Evolutionary conservation across 371 early-diverging fungal genomes (phyloP), one percentile per base, ranked within the genome.

Genomic region (Batkoa obscura): DNA sequence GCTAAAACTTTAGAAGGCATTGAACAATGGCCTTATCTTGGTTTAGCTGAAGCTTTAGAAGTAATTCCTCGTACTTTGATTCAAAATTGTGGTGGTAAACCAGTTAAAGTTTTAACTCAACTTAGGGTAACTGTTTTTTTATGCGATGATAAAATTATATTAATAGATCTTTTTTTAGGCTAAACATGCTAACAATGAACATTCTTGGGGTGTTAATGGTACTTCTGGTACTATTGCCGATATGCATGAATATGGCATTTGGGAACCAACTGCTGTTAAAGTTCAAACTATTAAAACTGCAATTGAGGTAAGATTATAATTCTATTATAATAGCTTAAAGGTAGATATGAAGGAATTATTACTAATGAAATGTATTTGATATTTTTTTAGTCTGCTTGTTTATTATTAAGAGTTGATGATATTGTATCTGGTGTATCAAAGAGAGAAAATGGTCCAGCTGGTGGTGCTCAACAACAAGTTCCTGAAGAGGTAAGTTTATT

Each of bases 221-320:
- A 81, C 81, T 60, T 80, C 80, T 55, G 99, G 99, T 61, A 84
- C 82, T 63, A 77, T 97, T 39, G 96, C 85, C n/a, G 98, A 98
- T 68, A 97, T 98, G 93, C 79, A 81, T 50, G 84, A 84, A 49
- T 90, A 93, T 61, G 90, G 98, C 57, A 78, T 99, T 59, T 91
- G 98, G 93, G 99, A 99, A 72, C 98, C 99, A n/a, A 79, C 83
- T 58, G 90, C 94, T 13, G 99, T 99, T 61, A 99, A 99, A 76
- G 82, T 88, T 30, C 99, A 99, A 77, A 93, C 90, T 4, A 77
- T 99, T 71, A 99, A 98, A 83, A 94, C 98, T 35, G 99, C 99
- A n/a, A 88, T 99, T 64, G 99, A 99, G 69, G 80, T 80, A 62
- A 59, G 54, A 30, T 36, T 43, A 12, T 46, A n/a, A n/a, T n/a